Evolutionary conservation across 1,139 yeast species (phyloP).

Genomic region (Saccharomyces hybrid): DNA sequence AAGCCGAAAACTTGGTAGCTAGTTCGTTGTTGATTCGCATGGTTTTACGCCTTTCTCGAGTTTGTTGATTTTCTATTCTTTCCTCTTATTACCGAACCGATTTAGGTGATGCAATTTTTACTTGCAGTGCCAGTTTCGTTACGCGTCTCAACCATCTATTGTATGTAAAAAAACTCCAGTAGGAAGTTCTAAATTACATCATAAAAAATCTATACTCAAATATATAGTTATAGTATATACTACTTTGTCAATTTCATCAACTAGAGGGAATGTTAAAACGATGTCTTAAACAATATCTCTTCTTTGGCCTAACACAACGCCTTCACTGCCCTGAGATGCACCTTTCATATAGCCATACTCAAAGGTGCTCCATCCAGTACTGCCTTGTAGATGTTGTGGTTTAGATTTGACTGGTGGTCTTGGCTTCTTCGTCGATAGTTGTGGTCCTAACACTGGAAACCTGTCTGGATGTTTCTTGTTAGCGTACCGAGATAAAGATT

Average conservation of each 20-base stretch:
- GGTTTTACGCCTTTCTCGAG: neutral
- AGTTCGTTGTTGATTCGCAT: neutral
- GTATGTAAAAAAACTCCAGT: neutral
- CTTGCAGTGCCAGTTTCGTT: neutral
- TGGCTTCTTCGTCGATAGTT: constrained; percentile 32
- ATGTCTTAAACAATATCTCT: constrained; percentile 35
- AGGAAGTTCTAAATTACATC: neutral
- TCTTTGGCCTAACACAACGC: constrained; percentile 44
- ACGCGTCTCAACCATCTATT: neutral
- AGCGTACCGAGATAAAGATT: constrained; percentile 62
- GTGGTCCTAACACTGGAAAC: constrained; percentile 46
- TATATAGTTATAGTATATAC: neutral
- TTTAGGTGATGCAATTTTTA: neutral
- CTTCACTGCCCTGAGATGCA: constrained; percentile 45
- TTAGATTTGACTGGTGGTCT: constrained; percentile 34
- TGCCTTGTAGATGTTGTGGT: constrained; percentile 29
- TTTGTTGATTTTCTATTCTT: neutral
- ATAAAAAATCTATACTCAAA: neutral
- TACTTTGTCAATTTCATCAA: neutral
- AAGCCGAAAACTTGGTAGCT: constrained; percentile 22
- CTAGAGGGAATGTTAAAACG: neutral
- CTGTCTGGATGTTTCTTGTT: constrained; percentile 40
- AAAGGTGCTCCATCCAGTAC: constrained; percentile 46
- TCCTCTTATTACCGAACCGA: neutral
- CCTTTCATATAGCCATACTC: constrained; percentile 56